Evolutionary conservation across 2,329 filamentous ascomycete genomes (phyloP).

Genomic region (Paecilomyces variotii): DNA sequence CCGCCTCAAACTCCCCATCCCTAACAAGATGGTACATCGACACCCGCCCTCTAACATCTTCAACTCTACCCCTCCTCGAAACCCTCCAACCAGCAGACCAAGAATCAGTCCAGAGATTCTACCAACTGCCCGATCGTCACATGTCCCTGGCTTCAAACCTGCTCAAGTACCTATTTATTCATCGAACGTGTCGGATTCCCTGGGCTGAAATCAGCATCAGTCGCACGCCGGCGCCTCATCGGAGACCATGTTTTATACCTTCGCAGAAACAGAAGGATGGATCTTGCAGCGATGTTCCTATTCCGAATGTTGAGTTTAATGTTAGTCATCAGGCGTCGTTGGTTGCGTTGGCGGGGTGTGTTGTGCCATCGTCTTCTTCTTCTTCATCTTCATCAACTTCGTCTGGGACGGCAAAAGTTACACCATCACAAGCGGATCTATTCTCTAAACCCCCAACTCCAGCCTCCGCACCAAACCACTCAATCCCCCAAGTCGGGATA

Average conservation of each 20-base stretch:
- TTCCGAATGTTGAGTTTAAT: conserved; percentile 50
- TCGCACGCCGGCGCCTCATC: conserved; percentile 41
- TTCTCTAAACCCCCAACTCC: conserved; percentile 3
- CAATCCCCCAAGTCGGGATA: conserved; percentile 44
- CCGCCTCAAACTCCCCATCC: conserved; percentile 6
- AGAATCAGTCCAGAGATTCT: conserved; percentile 40
- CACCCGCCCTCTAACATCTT: conserved; percentile 25
- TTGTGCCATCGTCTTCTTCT: conserved; percentile 11
- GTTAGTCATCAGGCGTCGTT: conserved; percentile 57
- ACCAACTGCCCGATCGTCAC: conserved; percentile 48
- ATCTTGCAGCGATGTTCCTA: conserved; percentile 2
- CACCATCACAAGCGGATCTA: not conserved
- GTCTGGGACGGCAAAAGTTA: not conserved
- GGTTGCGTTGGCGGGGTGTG: conserved; percentile 49
- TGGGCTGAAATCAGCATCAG: conserved; percentile 51
- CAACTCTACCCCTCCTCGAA: conserved; percentile 30
- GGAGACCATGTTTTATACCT: conserved; percentile 47
- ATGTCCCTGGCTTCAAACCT: conserved; percentile 56
- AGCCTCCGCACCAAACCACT: conserved; percentile 6
- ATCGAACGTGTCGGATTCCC: conserved; percentile 45
- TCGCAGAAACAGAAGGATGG: conserved; percentile 12
- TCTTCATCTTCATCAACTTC: too few relatives aligned
- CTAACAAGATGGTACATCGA: conserved; percentile 39
- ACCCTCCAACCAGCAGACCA: conserved; percentile 42
- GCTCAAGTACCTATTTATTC: conserved; percentile 54